Evolutionary conservation across 371 early-diverging fungal genomes (phyloP).

Genomic region (Syncephalastrum racemosum): DNA sequence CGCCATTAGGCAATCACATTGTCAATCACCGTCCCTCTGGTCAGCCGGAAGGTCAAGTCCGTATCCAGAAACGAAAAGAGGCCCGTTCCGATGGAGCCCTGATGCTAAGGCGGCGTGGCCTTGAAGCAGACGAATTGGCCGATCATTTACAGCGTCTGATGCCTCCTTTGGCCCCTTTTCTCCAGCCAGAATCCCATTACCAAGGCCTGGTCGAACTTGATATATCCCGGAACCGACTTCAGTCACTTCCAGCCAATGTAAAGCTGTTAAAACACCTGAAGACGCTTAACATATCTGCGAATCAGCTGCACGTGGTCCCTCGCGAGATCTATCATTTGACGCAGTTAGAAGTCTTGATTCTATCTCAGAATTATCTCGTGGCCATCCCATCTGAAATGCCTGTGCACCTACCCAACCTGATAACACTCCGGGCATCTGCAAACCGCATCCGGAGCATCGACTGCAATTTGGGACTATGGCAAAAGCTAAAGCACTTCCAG

Average conservation of each 20-base stretch:
- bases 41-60: slow-evolving; percentile 13
- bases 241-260: slow-evolving; percentile 43
- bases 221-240: slow-evolving; percentile 55
- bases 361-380: slow-evolving; percentile 54
- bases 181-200: slow-evolving; percentile 11
- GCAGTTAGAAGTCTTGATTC: slow-evolving; percentile 50
- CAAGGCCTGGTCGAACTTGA: slow-evolving; percentile 56
- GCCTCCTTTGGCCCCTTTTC: slow-evolving; percentile 42
- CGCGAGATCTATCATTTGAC: slow-evolving; percentile 45
- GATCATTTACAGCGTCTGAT: slow-evolving; percentile 33
- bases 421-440: slow-evolving; percentile 48
- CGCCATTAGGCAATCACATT: slow-evolving; percentile 57
- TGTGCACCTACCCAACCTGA: slow-evolving; percentile 38
- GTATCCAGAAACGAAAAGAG: slow-evolving; percentile 18
- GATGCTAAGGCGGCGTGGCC: slow-evolving; percentile 48
- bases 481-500: slow-evolving; percentile 51
- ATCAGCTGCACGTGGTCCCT: slow-evolving; percentile 53
- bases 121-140: slow-evolving; percentile 41
- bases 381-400: slow-evolving; percentile 48
- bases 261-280: slow-evolving; percentile 41
- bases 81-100: slow-evolving; percentile 28
- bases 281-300: slow-evolving; percentile 56
- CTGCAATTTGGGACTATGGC: slow-evolving; percentile 36
- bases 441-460: slow-evolving; percentile 55
- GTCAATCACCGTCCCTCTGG: not conserved